Evolutionary conservation across 2,329 filamentous ascomycete genomes (phyloP).

Genomic region (Intubia oerlemansii): DNA sequence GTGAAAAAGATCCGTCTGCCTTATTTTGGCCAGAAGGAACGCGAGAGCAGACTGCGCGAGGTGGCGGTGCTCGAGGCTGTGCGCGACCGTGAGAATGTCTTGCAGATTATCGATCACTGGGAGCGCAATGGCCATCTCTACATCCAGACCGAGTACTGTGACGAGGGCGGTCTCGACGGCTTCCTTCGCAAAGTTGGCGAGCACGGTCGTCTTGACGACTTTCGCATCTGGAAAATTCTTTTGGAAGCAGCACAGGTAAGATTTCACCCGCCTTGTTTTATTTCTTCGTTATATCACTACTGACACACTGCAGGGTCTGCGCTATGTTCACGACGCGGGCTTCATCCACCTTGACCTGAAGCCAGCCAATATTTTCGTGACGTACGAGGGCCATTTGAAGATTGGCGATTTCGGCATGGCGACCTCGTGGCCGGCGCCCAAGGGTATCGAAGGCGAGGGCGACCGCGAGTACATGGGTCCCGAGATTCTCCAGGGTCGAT

Average conservation of each 20-base stretch:
- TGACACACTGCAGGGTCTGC: constrained; percentile 48
- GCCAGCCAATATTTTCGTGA: constrained; percentile 66
- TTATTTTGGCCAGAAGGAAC: constrained; percentile 57
- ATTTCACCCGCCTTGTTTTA: not conserved
- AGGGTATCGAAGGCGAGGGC: constrained; percentile 71
- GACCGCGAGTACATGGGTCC: constrained; percentile 93
- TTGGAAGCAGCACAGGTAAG: constrained; percentile 68
- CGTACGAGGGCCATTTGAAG: constrained; percentile 62
- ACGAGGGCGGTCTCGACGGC: constrained; percentile 73
- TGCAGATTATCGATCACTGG: constrained; percentile 74
- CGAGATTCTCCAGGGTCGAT: constrained; percentile 70
- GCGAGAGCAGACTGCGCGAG: constrained; percentile 67
- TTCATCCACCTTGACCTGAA: constrained; percentile 77
- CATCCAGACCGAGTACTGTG: constrained; percentile 94
- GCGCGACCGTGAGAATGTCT: constrained; percentile 60
- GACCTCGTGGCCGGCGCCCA: constrained; percentile 51
- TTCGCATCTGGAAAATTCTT: constrained; percentile 95
- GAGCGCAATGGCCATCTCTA: constrained; percentile 71
- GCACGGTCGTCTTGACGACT: constrained; percentile 80
- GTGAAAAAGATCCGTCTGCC: constrained; percentile 84
- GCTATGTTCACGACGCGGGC: constrained; percentile 72
- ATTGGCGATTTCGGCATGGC: constrained; percentile 79
- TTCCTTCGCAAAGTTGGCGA: constrained; percentile 70
- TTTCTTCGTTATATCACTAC: constrained; percentile 8
- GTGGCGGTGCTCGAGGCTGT: constrained; percentile 61